Base-by-base conservation (phyloP, 129 eudicot species). In the Centaurea solstitialis region DNA sequence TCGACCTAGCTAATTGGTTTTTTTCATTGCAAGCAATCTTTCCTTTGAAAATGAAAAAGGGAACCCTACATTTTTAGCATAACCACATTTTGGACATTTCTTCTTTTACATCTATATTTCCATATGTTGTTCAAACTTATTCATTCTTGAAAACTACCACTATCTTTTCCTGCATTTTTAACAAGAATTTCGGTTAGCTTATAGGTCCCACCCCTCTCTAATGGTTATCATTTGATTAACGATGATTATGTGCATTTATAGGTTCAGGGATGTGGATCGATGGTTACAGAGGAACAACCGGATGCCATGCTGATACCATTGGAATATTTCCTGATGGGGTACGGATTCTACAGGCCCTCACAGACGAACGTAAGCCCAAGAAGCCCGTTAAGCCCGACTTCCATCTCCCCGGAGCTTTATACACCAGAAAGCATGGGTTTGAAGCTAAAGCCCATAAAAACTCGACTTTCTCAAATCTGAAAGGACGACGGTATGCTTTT, bases 351-450 rank as follows among this genome's bases (percentile, higher is more conserved):
- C 75, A 74, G 94, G 76, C 96, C 94, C 33, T 81, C 96, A 47
- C 88, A 89, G 33, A 76, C 53, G 80, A 89, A 78, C 35, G 93
- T 87, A 40, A 92, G 97, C 87, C 98, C 98, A 5, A 92, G 97
- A 87, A 94, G 97, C 87, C 97, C 97, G 57, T 88, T 94, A 87
- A 92, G 94, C 72, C 98, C 97, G 17, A 90, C 90, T 40, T 84
- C 91, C 86, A 92, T 94, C 70, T 94, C 97, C n/a, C 98, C 98
- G 0, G 97, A 94, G 87, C 97, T 90, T 68, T 91, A 92, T 82
- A 90, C 97, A n/a, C 98, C 98, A 0, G 97, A 94, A 85, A 92
- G 98, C 89, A 94, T 94, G 98, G 98, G 98, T 4, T 81, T 94
- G 87, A 94, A 92, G 89, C 72, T 94, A 72, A 94, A 94, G 83